Conservation (phyloP, 768 basidiomycete species). For the Termitomyces sp. region DNA sequence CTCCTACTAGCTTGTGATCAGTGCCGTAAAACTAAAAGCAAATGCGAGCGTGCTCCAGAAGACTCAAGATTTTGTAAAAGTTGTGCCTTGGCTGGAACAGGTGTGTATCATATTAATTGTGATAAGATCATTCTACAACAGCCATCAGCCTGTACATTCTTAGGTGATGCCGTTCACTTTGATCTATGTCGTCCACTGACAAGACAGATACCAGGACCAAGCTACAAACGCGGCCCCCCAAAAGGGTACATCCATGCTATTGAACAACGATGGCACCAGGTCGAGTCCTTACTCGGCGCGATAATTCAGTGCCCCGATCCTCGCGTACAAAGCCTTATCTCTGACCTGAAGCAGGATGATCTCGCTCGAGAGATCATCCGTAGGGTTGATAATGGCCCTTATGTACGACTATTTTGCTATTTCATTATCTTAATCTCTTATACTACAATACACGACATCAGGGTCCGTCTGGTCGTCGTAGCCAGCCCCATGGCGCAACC, state of each 20-base stretch:
- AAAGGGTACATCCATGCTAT: slow-evolving; percentile 93
- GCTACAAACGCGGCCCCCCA: slow-evolving; percentile 79
- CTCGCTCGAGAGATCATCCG: slow-evolving; percentile 73
- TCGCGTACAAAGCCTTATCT: slow-evolving; percentile 54
- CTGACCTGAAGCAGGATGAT: slow-evolving; percentile 63
- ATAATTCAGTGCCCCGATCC: slow-evolving; percentile 69
- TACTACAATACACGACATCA: slow-evolving; percentile 18
- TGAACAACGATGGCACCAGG: slow-evolving; percentile 87
- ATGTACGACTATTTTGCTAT: slow-evolving; percentile 38
- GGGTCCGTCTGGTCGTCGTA: slow-evolving; percentile 66
- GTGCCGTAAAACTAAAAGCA: slow-evolving; percentile 84
- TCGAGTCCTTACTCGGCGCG: slow-evolving; percentile 84
- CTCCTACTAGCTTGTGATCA: slow-evolving; percentile 78
- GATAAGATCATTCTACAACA: slow-evolving; percentile 9
- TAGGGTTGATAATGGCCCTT: slow-evolving; percentile 76
- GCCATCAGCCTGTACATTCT: slow-evolving; percentile 55
- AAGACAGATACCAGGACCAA: slow-evolving; percentile 44
- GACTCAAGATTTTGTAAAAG: slow-evolving; percentile 55
- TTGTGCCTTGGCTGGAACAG: slow-evolving; percentile 50
- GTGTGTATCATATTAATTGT: slow-evolving; percentile 24
- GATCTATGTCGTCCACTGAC: not conserved
- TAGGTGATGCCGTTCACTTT: slow-evolving; percentile 31
- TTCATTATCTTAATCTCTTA: not conserved
- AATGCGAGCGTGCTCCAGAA: slow-evolving; percentile 58
- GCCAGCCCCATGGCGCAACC: slow-evolving; percentile 54